Evolutionary conservation across 768 basidiomycete species (phyloP).

Genomic region (Suillus lakei): DNA sequence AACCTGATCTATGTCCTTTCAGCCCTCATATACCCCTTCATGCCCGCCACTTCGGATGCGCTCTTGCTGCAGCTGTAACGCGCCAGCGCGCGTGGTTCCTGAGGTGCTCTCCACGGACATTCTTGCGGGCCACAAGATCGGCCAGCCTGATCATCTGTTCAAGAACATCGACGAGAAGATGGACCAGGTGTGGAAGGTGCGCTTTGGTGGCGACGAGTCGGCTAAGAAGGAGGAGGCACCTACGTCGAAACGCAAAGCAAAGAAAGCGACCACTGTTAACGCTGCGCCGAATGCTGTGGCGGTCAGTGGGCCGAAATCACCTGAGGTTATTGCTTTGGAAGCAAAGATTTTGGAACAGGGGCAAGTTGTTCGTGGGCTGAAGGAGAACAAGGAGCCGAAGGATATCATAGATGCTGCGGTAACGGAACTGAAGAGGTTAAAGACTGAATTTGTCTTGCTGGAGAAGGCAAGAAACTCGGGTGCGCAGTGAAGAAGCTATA

Average conservation of each 20-base stretch:
- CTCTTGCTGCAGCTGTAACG: constrained; percentile 90
- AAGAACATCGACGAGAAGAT: constrained; percentile 91
- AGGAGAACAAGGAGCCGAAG: constrained; percentile 53
- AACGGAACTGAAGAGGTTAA: constrained; percentile 66
- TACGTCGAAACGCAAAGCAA: constrained; percentile 54
- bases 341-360: constrained; percentile 79
- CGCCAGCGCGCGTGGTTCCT: constrained; percentile 82
- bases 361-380: constrained; percentile 70
- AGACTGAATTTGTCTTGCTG: constrained; percentile 50
- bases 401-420: constrained; percentile 51
- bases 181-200: constrained; percentile 79
- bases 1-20: constrained; percentile 94
- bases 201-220: constrained; percentile 71
- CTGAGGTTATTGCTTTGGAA: constrained; percentile 75
- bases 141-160: constrained; percentile 89
- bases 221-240: constrained; percentile 47
- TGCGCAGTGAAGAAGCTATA: not conserved
- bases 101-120: constrained; percentile 78
- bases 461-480: constrained; percentile 10
- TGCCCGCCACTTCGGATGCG: constrained; percentile 85
- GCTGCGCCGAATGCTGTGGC: constrained; percentile 48
- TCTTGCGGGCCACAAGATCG: constrained; percentile 83
- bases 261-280: constrained; percentile 54
- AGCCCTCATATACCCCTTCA: constrained; percentile 90
- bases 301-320: constrained; percentile 63